A percentile compares a stretch with the other conserved stretches of the same genome.
Evolutionary conservation across 2,329 filamentous ascomycete species (phyloP).

Genomic region (Pseudopyrenochaeta lycopersici): DNA sequence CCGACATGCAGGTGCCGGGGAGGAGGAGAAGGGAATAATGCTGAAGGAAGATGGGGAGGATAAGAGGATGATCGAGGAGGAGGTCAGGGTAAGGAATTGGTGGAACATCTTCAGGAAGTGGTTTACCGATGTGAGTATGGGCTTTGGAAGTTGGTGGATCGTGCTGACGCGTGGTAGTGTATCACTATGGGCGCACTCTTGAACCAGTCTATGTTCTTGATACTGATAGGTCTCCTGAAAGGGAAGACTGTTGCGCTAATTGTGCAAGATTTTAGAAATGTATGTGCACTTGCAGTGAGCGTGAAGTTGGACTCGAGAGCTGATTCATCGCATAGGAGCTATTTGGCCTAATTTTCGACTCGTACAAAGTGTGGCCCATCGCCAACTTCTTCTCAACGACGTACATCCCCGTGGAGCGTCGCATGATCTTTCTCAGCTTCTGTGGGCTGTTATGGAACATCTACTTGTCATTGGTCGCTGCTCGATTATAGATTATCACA

Average conservation of each 20-base stretch:
- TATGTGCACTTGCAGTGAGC: conserved; percentile 45
- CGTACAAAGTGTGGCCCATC: conserved; percentile 76
- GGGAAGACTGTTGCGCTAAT: conserved; percentile 44
- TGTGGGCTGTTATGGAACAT: conserved; percentile 79
- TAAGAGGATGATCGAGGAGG: conserved; percentile 36
- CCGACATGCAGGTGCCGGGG: conserved; percentile 22
- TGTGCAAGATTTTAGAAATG: conserved; percentile 43
- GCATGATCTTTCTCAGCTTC: conserved; percentile 75
- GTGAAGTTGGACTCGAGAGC: background rate
- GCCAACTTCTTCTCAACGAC: conserved; percentile 77
- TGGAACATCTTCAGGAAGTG: conserved; percentile 74
- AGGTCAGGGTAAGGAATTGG: conserved; percentile 45
- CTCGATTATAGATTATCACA: conserved; percentile 30
- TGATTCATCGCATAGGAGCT: conserved; percentile 32
- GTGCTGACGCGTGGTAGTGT: conserved; percentile 52
- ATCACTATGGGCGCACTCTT: conserved; percentile 68
- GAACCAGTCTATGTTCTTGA: conserved; percentile 72
- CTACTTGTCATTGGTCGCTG: conserved; percentile 72
- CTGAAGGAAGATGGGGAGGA: conserved; percentile 38
- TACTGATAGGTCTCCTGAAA: conserved; percentile 64
- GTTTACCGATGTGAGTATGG: conserved; percentile 61
- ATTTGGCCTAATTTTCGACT: conserved; percentile 60
- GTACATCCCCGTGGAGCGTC: conserved; percentile 72
- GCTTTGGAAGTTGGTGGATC: background rate
- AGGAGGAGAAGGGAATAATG: conserved; percentile 41